phyloP scores from a whole-genome alignment of 2,329 filamentous ascomycete species.

The Verticillium zaregamsianum region DNA sequence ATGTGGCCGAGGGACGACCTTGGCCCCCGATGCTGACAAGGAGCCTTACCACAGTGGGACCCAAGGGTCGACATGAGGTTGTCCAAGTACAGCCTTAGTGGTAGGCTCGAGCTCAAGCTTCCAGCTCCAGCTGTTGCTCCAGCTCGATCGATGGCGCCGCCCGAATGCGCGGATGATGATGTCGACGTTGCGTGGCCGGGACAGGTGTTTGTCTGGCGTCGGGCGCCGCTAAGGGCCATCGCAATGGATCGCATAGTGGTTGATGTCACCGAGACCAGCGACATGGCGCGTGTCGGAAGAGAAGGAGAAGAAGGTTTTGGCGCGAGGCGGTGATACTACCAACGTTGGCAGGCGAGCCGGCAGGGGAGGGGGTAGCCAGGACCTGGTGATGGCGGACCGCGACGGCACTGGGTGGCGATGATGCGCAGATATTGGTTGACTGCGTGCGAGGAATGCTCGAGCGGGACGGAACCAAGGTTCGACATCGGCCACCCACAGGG shows the following conservation, averaged over 20 bases:
- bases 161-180: no score
- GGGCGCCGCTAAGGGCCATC: neutral
- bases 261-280: neutral
- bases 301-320: neutral
- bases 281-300: neutral
- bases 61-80: neutral
- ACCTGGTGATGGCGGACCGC: neutral
- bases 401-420: neutral
- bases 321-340: neutral
- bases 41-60: neutral
- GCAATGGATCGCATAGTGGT: neutral
- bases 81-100: no score
- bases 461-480: no score
- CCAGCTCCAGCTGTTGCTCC: no score
- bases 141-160: neutral
- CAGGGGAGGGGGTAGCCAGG: neutral
- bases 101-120: no score
- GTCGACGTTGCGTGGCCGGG: neutral
- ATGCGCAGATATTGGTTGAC: neutral
- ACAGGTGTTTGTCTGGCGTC: neutral
- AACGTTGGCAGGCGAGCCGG: neutral
- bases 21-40: neutral
- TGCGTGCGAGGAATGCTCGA: no score
- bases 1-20: neutral
- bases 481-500: no score